Conservation (phyloP, 176 grass and related monocot species). For the Typha latifolia region DNA sequence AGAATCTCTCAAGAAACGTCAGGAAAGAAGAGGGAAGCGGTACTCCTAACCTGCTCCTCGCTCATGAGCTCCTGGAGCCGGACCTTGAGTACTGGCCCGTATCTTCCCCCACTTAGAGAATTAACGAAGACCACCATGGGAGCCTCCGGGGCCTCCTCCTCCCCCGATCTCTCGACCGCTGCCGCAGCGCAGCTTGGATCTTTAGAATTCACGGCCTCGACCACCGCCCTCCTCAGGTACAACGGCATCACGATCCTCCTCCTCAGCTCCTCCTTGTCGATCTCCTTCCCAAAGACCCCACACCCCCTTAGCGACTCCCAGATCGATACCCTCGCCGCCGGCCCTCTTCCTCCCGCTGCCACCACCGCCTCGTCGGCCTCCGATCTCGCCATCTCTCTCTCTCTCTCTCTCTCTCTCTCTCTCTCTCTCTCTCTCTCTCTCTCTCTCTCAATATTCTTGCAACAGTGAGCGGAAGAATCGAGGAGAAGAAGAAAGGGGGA, state of each 20-base stretch:
- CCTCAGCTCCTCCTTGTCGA: conserved; percentile 72
- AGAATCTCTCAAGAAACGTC: background rate
- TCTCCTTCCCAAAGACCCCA: conserved; percentile 52
- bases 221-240: conserved; percentile 52
- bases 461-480: background rate
- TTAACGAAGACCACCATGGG: conserved; percentile 89
- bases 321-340: conserved; percentile 66
- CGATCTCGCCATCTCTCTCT: conserved; percentile 32
- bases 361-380: conserved; percentile 8
- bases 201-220: conserved; percentile 31
- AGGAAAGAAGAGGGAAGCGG: conserved; percentile 2
- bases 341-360: background rate
- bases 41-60: conserved; percentile 73
- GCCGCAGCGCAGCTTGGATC: conserved; percentile 31
- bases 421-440: conserved; percentile 4
- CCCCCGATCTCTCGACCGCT: conserved; percentile 1
- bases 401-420: conserved; percentile 6
- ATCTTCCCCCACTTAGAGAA: conserved; percentile 72
- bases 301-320: conserved; percentile 74
- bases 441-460: conserved; percentile 6
- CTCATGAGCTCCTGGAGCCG: conserved; percentile 76
- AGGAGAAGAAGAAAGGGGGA: background rate
- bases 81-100: conserved; percentile 72
- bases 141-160: conserved; percentile 25
- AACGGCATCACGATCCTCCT: conserved; percentile 62